phyloP scores from a whole-genome alignment of 352 stramenopile species.

The Globisporangium mamillatum region DNA sequence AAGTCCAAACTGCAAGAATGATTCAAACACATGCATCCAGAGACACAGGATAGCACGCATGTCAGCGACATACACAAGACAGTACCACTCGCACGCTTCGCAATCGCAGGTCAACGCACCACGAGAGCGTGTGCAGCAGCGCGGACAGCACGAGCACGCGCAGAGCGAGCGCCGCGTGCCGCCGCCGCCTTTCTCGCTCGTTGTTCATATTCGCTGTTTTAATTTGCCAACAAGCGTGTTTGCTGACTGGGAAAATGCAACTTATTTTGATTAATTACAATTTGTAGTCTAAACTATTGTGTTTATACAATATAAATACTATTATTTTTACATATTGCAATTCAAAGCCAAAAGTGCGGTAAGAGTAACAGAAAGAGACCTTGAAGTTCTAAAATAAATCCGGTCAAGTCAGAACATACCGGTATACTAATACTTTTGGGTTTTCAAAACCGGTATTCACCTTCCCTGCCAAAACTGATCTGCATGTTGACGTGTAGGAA shows the following conservation, averaged over 20 bases:
- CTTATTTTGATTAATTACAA: not conserved
- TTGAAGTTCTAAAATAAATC: conserved; percentile 11
- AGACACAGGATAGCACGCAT: not conserved
- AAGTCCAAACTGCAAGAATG: conserved; percentile 36
- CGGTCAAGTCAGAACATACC: not conserved
- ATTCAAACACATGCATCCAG: not conserved
- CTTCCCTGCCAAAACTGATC: conserved; percentile 5
- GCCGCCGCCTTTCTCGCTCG: not conserved
- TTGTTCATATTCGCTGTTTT: conserved; percentile 8
- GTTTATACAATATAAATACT: not conserved
- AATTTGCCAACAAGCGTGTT: not conserved
- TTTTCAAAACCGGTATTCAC: not conserved
- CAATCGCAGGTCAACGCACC: not conserved
- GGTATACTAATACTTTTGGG: not conserved
- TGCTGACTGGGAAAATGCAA: not conserved
- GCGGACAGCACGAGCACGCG: conserved; percentile 1
- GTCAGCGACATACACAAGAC: not conserved
- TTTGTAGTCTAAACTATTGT: no score
- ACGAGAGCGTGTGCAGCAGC: conserved; percentile 5
- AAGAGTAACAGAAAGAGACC: not conserved
- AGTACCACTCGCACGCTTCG: not conserved
- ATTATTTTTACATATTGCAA: not conserved
- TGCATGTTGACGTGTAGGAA: conserved; percentile 11
- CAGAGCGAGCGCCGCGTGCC: conserved; percentile 4
- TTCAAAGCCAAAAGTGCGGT: not conserved